Evolutionary conservation across 78 protist genomes (phyloP).

Genomic region (Dictyostelium intermedium): DNA sequence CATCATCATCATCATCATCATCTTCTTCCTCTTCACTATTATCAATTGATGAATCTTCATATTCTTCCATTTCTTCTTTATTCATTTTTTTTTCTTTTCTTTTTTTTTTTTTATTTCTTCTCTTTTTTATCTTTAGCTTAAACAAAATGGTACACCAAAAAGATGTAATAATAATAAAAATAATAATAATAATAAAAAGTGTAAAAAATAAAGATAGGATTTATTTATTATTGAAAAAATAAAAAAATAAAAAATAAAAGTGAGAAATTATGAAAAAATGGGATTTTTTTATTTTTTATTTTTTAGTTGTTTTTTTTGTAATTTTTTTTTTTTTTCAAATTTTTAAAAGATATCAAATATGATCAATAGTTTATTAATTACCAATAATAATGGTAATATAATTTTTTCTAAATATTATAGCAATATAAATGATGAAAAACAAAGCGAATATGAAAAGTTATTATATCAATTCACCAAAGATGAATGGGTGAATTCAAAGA

Average conservation of each 20-base stretch:
- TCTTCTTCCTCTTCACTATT: background rate
- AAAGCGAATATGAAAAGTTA: constrained; percentile 51
- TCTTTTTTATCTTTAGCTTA: too few relatives aligned
- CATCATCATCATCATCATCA: background rate
- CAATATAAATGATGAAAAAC: constrained; percentile 44
- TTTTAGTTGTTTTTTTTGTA: too few relatives aligned
- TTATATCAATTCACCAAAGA: constrained; percentile 66
- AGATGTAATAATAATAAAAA: too few relatives aligned
- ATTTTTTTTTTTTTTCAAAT: too few relatives aligned
- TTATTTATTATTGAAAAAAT: too few relatives aligned
- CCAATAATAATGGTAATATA: constrained; percentile 67
- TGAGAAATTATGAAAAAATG: background rate
- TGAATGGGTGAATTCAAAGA: constrained; percentile 49
- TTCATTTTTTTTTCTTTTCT: too few relatives aligned
- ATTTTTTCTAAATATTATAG: constrained; percentile 65
- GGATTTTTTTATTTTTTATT: background rate
- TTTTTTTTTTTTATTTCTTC: too few relatives aligned
- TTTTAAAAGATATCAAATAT: background rate
- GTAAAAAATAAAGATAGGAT: too few relatives aligned
- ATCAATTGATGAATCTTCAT: background rate
- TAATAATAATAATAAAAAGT: too few relatives aligned
- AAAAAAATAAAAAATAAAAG: too few relatives aligned
- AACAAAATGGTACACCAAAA: too few relatives aligned
- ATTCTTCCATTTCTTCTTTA: background rate
- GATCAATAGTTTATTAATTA: constrained; percentile 36